Percentiles rank a stretch among this genome's conserved stretches.
Conservation (phyloP, 352 stramenopile species). For the Phytophthora pini region DNA sequence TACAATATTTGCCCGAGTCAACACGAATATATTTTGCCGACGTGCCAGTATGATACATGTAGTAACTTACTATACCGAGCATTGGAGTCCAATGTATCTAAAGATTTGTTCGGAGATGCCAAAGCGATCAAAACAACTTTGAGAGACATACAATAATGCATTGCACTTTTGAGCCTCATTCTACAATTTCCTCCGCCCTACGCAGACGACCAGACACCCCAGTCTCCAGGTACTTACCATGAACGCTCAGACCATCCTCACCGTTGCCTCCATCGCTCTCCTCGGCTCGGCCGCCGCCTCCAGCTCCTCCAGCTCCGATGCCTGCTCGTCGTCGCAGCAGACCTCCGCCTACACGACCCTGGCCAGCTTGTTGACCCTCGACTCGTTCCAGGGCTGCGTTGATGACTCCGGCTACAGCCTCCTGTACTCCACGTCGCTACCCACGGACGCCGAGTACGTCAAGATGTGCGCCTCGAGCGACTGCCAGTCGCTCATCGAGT, state of each 20-base stretch:
- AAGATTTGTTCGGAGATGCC: no score
- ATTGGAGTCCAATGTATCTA: no score
- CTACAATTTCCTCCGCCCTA: not conserved
- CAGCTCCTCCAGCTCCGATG: not conserved
- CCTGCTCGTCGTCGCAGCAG: not conserved
- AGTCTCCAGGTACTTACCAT: conserved; percentile 21
- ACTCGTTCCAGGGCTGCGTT: conserved; percentile 31
- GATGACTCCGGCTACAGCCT: conserved; percentile 40
- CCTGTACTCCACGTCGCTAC: conserved; percentile 36
- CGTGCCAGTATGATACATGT: no score
- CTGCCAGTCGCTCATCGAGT: conserved; percentile 34
- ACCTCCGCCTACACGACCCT: conserved; percentile 30
- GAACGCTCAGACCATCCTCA: conserved; percentile 25
- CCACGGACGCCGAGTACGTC: conserved; percentile 32
- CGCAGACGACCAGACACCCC: conserved; percentile 1
- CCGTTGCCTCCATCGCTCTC: conserved; percentile 16
- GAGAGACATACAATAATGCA: no score
- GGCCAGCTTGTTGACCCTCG: conserved; percentile 27
- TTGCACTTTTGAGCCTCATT: not conserved
- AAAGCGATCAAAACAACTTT: no score
- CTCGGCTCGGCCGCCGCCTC: conserved; percentile 12
- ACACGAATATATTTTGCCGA: no score
- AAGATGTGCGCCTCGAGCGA: conserved; percentile 37
- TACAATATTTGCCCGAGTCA: no score
- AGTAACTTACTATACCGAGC: no score